These are phyloP conservation scores for Talaromyces marneffei DNA, from an alignment of 2,329 filamentous ascomycete species.

Conservation along the genomic window DNA sequence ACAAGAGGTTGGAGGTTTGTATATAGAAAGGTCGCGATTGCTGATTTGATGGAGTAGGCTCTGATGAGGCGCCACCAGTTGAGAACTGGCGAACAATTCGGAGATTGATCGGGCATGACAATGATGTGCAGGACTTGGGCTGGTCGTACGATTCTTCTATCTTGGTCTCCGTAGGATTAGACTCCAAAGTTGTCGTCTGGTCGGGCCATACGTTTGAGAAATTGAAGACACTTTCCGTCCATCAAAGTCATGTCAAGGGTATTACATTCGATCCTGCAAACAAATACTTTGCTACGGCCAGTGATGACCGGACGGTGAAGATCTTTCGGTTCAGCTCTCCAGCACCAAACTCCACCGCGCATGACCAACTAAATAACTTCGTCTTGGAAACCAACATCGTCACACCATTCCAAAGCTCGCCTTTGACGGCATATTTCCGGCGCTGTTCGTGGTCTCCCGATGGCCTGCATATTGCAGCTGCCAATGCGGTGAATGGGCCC, in stretches of 20 bases:
- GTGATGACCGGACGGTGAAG: conserved; percentile 93
- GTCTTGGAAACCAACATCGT: conserved; percentile 87
- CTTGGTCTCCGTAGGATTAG: conserved; percentile 87
- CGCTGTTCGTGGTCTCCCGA: conserved; percentile 97
- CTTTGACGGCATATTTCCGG: conserved; percentile 92
- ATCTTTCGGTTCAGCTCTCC: conserved; percentile 93
- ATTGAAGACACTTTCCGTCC: conserved; percentile 84
- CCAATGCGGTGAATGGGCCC: conserved; percentile 94
- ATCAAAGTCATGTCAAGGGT: conserved; percentile 97
- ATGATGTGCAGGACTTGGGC: conserved; percentile 94
- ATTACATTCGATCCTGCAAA: conserved; percentile 98
- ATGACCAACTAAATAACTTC: conserved; percentile 97
- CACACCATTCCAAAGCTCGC: conserved; percentile 80
- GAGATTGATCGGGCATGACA: conserved; percentile 91
- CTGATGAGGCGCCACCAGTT: conserved; percentile 83
- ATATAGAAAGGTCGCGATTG: neutral
- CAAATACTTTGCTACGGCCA: conserved; percentile 98
- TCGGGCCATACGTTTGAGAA: conserved; percentile 98
- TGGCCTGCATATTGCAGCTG: conserved; percentile 91
- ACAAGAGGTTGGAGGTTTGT: conserved; percentile 1
- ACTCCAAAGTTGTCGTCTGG: conserved; percentile 98
- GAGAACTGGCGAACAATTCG: conserved; percentile 98
- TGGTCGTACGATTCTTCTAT: conserved; percentile 97
- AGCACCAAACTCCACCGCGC: conserved; percentile 80
- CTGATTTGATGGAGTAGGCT: conserved; percentile 45